Percentiles rank a stretch among this genome's conserved stretches.
phyloP scores from a whole-genome alignment of 2,329 filamentous ascomycete genomes.

The Celoporthe dispersa region DNA sequence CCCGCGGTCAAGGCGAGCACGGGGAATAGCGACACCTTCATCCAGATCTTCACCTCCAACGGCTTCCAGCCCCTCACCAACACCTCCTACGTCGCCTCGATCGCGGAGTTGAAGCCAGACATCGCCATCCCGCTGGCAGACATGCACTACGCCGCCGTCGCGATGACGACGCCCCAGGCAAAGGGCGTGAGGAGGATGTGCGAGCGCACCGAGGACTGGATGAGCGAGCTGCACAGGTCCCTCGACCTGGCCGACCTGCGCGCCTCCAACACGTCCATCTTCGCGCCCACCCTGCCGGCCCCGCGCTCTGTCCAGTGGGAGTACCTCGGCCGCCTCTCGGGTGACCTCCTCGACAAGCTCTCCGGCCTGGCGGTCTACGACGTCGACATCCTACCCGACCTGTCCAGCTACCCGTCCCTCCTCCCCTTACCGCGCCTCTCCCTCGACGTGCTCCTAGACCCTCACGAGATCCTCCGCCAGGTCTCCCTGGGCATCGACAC shows the following conservation, averaged over 20 bases:
- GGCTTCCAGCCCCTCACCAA: slow-evolving; percentile 77
- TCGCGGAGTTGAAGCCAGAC: slow-evolving; percentile 73
- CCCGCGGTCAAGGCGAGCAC: slow-evolving; percentile 75
- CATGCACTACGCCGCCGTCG: slow-evolving; percentile 49
- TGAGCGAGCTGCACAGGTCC: slow-evolving; percentile 66
- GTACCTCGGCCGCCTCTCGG: slow-evolving; percentile 74
- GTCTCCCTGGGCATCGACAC: slow-evolving; percentile 79
- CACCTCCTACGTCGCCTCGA: slow-evolving; percentile 69
- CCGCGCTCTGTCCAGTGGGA: slow-evolving; percentile 75
- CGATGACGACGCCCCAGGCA: slow-evolving; percentile 56
- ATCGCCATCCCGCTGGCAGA: slow-evolving; percentile 81
- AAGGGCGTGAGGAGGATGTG: slow-evolving; percentile 84
- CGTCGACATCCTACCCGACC: slow-evolving; percentile 66
- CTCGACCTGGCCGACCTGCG: slow-evolving; percentile 39
- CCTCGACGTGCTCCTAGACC: slow-evolving; percentile 70
- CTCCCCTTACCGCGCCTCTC: slow-evolving; percentile 72
- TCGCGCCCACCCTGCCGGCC: slow-evolving; percentile 75
- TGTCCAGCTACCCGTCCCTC: slow-evolving; percentile 61
- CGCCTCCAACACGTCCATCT: slow-evolving; percentile 45
- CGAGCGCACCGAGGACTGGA: slow-evolving; percentile 83
- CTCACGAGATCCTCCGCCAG: slow-evolving; percentile 78
- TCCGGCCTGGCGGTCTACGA: slow-evolving; percentile 81
- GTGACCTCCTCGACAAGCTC: slow-evolving; percentile 63
- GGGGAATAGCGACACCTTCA: slow-evolving; percentile 70
- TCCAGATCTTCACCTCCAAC: slow-evolving; percentile 83